Evolutionary conservation across 345 rosid genomes (phyloP).

Genomic region (Moringa oleifera): DNA sequence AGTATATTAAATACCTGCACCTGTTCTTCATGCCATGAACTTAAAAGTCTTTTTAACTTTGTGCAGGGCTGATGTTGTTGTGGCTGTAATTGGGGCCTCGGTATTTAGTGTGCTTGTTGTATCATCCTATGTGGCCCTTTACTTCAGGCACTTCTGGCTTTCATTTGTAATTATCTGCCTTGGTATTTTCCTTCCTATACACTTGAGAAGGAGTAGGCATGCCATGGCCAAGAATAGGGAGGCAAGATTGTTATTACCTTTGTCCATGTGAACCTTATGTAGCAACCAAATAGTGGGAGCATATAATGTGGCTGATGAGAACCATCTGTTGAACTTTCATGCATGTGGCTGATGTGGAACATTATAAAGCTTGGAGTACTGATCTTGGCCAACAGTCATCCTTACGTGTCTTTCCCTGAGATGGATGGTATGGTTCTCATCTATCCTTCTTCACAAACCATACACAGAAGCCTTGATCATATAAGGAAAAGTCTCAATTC

Average conservation of each 20-base stretch:
- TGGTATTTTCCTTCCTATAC: constrained; percentile 29
- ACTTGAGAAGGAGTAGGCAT: constrained; percentile 34
- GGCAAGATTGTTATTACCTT: constrained; percentile 37
- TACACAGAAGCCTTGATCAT: constrained; percentile 15
- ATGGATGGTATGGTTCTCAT: constrained; percentile 21
- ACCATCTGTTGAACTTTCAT: neutral
- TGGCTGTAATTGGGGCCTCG: constrained; percentile 37
- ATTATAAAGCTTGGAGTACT: constrained; percentile 6
- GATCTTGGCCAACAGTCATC: constrained; percentile 10
- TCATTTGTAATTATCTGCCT: constrained; percentile 25
- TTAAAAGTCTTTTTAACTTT: constrained; percentile 4
- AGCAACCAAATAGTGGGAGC: no score
- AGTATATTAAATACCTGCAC: neutral
- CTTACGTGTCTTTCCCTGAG: neutral
- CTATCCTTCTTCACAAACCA: constrained; percentile 3
- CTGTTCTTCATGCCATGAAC: neutral
- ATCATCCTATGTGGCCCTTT: constrained; percentile 24
- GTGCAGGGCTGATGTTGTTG: constrained; percentile 43
- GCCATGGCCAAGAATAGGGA: constrained; percentile 39
- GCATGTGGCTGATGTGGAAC: constrained; percentile 1
- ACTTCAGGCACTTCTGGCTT: constrained; percentile 29
- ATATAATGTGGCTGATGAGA: constrained; percentile 5
- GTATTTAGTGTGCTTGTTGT: constrained; percentile 31
- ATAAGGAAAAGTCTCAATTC: neutral
- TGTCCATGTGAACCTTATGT: constrained; percentile 34